Percentiles rank a stretch among this genome's conserved stretches.
phyloP scores from a whole-genome alignment of 331 rosid species.

The Erythrophleum ivorense region DNA sequence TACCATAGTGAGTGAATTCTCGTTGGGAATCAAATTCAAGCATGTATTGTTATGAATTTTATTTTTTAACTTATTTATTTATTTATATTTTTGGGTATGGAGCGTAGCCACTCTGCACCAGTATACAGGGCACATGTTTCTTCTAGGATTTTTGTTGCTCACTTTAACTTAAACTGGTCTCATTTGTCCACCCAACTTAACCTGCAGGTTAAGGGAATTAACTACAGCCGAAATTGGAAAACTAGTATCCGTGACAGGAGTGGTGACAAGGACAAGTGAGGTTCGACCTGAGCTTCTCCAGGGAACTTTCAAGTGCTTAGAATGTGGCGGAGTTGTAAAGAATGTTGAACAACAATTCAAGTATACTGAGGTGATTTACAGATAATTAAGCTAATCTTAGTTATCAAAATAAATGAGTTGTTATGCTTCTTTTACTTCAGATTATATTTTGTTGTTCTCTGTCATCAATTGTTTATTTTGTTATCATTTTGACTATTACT shows the following conservation, averaged over 20 bases:
- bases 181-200: slow-evolving; percentile 1
- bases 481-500: background rate
- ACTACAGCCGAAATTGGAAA: slow-evolving; percentile 85
- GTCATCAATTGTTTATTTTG: background rate
- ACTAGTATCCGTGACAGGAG: slow-evolving; percentile 88
- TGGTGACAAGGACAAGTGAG: slow-evolving; percentile 96
- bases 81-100: background rate
- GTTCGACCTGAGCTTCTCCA: slow-evolving; percentile 98
- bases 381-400: background rate
- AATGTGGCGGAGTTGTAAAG: slow-evolving; percentile 84
- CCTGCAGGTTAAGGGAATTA: slow-evolving; percentile 81
- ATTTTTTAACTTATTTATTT: background rate
- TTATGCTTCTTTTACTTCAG: background rate
- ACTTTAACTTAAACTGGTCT: background rate
- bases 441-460: background rate
- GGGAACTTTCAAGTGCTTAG: slow-evolving; percentile 92
- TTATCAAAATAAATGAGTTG: background rate
- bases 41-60: background rate
- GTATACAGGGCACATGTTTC: background rate
- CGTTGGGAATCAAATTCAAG: background rate
- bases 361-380: slow-evolving; percentile 80
- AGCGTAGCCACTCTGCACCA: background rate
- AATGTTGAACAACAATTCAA: slow-evolving; percentile 94
- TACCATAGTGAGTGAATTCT: background rate
- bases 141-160: background rate